These are phyloP conservation scores for Penicillium alfredii DNA, from an alignment of 495 filamentous ascomycete genomes.

Conservation along the genomic window DNA sequence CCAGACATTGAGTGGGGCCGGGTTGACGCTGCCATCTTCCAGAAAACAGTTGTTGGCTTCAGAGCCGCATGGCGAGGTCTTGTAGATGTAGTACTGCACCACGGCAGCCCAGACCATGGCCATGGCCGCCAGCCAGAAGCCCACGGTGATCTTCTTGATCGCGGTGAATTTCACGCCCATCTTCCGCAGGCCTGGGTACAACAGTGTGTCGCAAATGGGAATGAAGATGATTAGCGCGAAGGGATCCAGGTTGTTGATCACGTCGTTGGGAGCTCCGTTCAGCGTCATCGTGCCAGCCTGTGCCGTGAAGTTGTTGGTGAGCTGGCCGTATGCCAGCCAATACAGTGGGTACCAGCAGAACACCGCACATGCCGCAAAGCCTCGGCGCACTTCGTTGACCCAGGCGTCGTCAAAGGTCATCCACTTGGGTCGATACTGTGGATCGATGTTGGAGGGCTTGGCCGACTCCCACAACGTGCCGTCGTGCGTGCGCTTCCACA, in stretches of 20 bases:
- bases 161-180: slow-evolving; percentile 56
- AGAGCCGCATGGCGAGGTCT: slow-evolving; percentile 46
- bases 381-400: slow-evolving; percentile 66
- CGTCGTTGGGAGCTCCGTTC: slow-evolving; percentile 58
- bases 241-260: slow-evolving; percentile 66
- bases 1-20: slow-evolving; percentile 46
- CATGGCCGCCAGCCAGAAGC: slow-evolving; percentile 54
- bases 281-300: slow-evolving; percentile 46
- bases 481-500: slow-evolving; percentile 38
- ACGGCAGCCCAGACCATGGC: slow-evolving; percentile 56
- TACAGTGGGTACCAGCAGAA: slow-evolving; percentile 63
- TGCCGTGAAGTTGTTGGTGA: slow-evolving; percentile 58
- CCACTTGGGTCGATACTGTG: slow-evolving; percentile 44
- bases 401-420: slow-evolving; percentile 72
- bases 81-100: slow-evolving; percentile 64
- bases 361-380: slow-evolving; percentile 63
- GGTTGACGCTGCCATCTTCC: slow-evolving; percentile 9
- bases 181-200: slow-evolving; percentile 60
- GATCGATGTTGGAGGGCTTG: slow-evolving; percentile 55
- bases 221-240: slow-evolving; percentile 63
- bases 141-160: slow-evolving; percentile 61
- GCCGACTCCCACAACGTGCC: slow-evolving; percentile 55
- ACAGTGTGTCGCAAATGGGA: slow-evolving; percentile 57
- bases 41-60: slow-evolving; percentile 39
- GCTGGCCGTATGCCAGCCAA: slow-evolving; percentile 53